These are phyloP conservation scores for Phytophthora fragariaefolia DNA, from an alignment of 352 stramenopile species.

Conservation along the genomic window DNA sequence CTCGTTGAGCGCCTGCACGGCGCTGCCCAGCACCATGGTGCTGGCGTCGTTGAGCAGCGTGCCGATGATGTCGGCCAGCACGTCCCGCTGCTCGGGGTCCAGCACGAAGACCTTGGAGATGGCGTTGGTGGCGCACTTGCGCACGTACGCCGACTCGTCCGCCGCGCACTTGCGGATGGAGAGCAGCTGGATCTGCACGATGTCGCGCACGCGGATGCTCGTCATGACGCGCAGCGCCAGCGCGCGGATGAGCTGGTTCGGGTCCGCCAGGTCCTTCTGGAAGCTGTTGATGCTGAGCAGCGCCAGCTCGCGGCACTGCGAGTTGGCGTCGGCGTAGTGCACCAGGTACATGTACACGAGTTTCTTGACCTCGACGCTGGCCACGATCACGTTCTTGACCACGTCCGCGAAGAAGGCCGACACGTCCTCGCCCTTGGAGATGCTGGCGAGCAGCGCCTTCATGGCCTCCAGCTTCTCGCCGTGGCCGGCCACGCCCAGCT, in stretches of 20 bases:
- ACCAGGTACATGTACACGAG: conserved; percentile 99
- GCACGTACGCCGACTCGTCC: conserved; percentile 96
- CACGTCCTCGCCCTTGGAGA: conserved; percentile 97
- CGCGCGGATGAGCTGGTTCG: conserved; percentile 94
- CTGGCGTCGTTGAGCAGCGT: conserved; percentile 93
- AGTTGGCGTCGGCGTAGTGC: conserved; percentile 97
- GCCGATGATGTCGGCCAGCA: conserved; percentile 94
- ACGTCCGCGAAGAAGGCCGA: conserved; percentile 98
- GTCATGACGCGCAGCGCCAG: conserved; percentile 97
- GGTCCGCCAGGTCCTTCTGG: conserved; percentile 97
- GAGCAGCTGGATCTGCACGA: conserved; percentile 99
- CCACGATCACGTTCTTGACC: conserved; percentile 95
- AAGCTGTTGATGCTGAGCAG: conserved; percentile 99
- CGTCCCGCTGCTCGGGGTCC: conserved; percentile 90
- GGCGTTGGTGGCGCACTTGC: conserved; percentile 97
- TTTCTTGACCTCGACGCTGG: conserved; percentile 98
- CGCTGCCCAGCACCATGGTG: conserved; percentile 98
- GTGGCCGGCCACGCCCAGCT: conserved; percentile 84
- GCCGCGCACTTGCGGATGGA: conserved; percentile 92
- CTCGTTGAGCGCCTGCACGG: conserved; percentile 95
- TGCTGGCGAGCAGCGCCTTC: conserved; percentile 98
- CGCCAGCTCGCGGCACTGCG: conserved; percentile 95
- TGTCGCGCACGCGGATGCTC: conserved; percentile 97
- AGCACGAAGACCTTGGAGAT: conserved; percentile 95
- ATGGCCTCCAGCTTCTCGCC: conserved; percentile 96